Evolutionary conservation across 2,329 filamentous ascomycete species (phyloP).

Genomic region (Chrysosporium queenslandicum): DNA sequence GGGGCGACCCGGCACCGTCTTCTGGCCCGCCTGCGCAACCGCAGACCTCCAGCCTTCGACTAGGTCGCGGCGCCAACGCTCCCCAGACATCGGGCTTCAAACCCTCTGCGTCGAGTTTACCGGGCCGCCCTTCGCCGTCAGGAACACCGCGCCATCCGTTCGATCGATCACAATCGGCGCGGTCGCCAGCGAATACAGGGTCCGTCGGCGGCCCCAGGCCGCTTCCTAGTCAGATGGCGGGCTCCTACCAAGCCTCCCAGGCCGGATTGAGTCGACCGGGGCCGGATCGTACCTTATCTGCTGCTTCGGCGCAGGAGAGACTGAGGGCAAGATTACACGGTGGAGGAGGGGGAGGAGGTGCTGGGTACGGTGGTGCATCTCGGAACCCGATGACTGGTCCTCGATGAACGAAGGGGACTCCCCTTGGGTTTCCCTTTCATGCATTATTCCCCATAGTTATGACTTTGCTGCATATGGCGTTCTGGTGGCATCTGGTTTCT

Average conservation of each 20-base stretch:
- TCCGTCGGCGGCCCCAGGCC: constrained; percentile 41
- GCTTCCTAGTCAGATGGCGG: constrained; percentile 61
- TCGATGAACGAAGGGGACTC: not conserved
- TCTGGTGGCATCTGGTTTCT: not conserved
- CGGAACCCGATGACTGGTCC: constrained; percentile 6
- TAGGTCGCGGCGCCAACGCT: constrained; percentile 22
- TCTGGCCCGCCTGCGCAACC: constrained; percentile 21
- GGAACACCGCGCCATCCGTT: constrained; percentile 6
- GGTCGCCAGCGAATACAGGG: not conserved
- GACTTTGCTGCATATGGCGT: not conserved
- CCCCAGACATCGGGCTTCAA: constrained; percentile 12
- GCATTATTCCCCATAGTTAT: not conserved
- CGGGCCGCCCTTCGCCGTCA: constrained; percentile 12
- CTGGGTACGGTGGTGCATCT: constrained; percentile 9
- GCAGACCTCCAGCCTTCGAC: constrained; percentile 33
- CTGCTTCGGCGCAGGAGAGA: constrained; percentile 63
- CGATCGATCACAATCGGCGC: constrained; percentile 18
- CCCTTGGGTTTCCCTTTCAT: not conserved
- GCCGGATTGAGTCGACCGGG: constrained; percentile 32
- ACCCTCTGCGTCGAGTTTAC: constrained; percentile 15
- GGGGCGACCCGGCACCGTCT: constrained; percentile 38
- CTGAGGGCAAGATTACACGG: constrained; percentile 71
- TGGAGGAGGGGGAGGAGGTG: constrained; percentile 42
- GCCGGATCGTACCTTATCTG: constrained; percentile 34
- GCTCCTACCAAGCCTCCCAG: constrained; percentile 57